Evolutionary conservation across 2,329 filamentous ascomycete species (phyloP), one percentile per base, ranked within the genome.

Genomic region (Nemania bipapillata): DNA sequence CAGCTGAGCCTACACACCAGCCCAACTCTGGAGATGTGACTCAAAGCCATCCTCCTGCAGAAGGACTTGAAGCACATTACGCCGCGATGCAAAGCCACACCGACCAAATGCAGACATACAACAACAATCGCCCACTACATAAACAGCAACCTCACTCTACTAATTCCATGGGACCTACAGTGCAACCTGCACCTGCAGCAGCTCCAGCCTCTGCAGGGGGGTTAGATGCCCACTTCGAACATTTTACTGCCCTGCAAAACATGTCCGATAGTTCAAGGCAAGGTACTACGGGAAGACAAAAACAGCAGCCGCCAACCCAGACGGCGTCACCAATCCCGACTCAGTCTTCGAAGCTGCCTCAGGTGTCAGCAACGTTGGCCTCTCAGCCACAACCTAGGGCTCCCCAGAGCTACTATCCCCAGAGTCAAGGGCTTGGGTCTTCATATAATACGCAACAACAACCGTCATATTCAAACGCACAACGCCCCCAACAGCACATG

Each of bases 171-270:
- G 73, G 74, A 15, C 70, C 68, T 35, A 72, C 72, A 3, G 61
- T 67, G 22, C 74, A 75, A 49, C 71, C 74, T 28, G 65, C 68
- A 30, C 69, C 72, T 24, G 40, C 63, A 28, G 30, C 70, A 50
- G 71, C 57, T 22, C 66, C 73, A 8, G 57, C 70, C 11, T 66
- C 72, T 11, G 67, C 74, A 1, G 75, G 77, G 40, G 74, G 77
- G 15, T 64, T 79, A 30, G 76, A 77, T 28, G 76, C 74, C 12
- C 77, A 78, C 26, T 77, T 73, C 45, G 76, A 79, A 20, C 77
- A 74, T 22, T 78, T 79, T 37, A 70, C 74, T 12, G 63, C 72
- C 2, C 65, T 77, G 28, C 77, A 77, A 63, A 76, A 70, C 50
- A 55, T 73, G n/a, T 70, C 73, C 8, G 75, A 76, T 20, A 72